A percentile compares a stretch with the other conserved stretches of the same genome.
Conservation (phyloP, 2,329 filamentous ascomycete species). For the Exophiala oligosperma region DNA sequence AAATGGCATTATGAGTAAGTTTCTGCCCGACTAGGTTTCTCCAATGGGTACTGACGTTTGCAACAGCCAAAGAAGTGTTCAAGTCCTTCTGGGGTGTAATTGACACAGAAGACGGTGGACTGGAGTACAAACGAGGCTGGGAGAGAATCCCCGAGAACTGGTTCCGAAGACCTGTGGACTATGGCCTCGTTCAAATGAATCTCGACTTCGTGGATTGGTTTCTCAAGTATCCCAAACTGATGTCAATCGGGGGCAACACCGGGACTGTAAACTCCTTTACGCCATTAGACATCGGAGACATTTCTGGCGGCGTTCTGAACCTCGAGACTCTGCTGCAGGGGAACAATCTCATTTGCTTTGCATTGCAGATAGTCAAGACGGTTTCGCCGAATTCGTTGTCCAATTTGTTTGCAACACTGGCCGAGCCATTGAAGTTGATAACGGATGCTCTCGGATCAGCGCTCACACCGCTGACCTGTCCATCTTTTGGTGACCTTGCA, state of each 20-base stretch:
- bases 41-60: background rate
- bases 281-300: constrained; percentile 44
- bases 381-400: constrained; percentile 36
- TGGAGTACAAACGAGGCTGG: constrained; percentile 49
- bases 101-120: constrained; percentile 41
- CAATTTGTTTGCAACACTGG: constrained; percentile 33
- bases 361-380: constrained; percentile 37
- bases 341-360: constrained; percentile 44
- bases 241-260: constrained; percentile 53
- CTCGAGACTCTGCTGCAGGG: constrained; percentile 37
- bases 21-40: background rate
- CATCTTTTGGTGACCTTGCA: constrained; percentile 35
- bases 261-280: constrained; percentile 53
- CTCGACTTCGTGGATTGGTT: constrained; percentile 42
- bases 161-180: constrained; percentile 49
- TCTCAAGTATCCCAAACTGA: constrained; percentile 44
- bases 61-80: constrained; percentile 42
- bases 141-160: constrained; percentile 56
- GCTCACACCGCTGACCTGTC: constrained; percentile 34
- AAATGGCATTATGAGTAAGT: constrained; percentile 39
- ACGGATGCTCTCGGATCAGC: constrained; percentile 33
- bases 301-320: constrained; percentile 45
- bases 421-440: constrained; percentile 33
- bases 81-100: constrained; percentile 50
- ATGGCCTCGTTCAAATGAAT: constrained; percentile 46